Evolutionary conservation across 306 rosid genomes (phyloP).

Genomic region (Rubus parviflorus): DNA sequence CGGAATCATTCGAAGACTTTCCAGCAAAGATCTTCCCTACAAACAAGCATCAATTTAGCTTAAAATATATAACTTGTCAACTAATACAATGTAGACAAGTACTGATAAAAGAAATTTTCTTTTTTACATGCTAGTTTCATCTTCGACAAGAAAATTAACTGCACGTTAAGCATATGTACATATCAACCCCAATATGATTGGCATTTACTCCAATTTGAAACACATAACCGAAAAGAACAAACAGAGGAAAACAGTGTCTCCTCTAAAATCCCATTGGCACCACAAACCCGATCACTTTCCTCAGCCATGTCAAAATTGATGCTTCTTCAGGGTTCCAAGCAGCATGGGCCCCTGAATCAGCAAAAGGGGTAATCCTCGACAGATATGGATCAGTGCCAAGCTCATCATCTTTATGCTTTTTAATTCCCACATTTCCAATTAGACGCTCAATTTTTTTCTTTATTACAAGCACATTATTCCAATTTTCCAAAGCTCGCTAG

Average conservation of each 20-base stretch:
- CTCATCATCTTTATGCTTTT: not conserved
- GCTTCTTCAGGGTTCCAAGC: not conserved
- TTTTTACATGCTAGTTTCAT: too few relatives aligned
- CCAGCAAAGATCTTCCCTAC: slow-evolving; percentile 63
- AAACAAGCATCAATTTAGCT: slow-evolving; percentile 38
- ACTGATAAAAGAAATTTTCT: not conserved
- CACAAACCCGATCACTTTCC: not conserved
- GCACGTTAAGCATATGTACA: not conserved
- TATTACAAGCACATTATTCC: not conserved
- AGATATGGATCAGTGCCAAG: not conserved
- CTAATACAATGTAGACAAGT: not conserved
- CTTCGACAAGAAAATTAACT: not conserved
- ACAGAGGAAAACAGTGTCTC: not conserved
- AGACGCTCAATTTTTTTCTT: not conserved
- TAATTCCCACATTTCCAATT: not conserved
- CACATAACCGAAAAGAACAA: not conserved
- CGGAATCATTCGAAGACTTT: slow-evolving; percentile 65
- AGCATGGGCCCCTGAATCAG: not conserved
- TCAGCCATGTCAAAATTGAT: not conserved
- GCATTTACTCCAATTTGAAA: not conserved
- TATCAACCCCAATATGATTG: not conserved
- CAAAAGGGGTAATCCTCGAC: not conserved
- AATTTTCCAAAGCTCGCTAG: not conserved
- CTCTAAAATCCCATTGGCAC: not conserved
- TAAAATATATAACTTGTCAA: not conserved